A percentile compares a stretch with the other conserved stretches of the same genome.
phyloP scores from a whole-genome alignment of 192 early-diverging fungal genomes.

The Geranomyces michiganensis region DNA sequence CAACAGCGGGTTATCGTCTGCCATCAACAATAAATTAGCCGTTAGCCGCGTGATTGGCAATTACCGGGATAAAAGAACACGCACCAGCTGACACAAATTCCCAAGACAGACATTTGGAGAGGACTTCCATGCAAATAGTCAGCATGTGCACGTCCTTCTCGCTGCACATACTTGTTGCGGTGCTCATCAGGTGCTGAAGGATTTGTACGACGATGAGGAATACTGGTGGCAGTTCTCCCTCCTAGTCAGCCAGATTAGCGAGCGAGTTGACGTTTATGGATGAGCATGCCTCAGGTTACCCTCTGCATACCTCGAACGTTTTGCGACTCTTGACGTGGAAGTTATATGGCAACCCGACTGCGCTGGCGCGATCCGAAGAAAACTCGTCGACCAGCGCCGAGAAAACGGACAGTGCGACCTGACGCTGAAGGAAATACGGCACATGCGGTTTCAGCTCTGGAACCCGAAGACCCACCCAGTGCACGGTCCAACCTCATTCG shows the following conservation, averaged over 20 bases:
- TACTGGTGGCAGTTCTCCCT: conserved; percentile 49
- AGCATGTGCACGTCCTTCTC: conserved; percentile 32
- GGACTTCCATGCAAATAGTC: conserved; percentile 30
- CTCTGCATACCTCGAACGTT: conserved; percentile 59
- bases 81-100: conserved; percentile 51
- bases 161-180: conserved; percentile 2
- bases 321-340: conserved; percentile 66
- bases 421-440: conserved; percentile 37
- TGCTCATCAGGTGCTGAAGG: conserved; percentile 50
- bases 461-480: too few species aligned
- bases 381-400: conserved; percentile 67
- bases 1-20: conserved; percentile 24
- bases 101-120: conserved; percentile 60
- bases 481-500: conserved; percentile 34
- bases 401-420: conserved; percentile 54
- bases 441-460: too few species aligned
- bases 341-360: conserved; percentile 69
- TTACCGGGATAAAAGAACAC: conserved; percentile 35
- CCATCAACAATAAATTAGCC: neutral
- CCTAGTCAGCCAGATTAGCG: conserved; percentile 13
- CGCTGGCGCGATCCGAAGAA: conserved; percentile 57
- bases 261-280: too few species aligned
- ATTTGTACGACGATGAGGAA: conserved; percentile 57
- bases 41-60: conserved; percentile 37
- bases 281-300: neutral